Percentiles rank a stretch among this genome's conserved stretches.
phyloP scores from a whole-genome alignment of 192 early-diverging fungal genomes.

The Phlyctochytrium bullatum region DNA sequence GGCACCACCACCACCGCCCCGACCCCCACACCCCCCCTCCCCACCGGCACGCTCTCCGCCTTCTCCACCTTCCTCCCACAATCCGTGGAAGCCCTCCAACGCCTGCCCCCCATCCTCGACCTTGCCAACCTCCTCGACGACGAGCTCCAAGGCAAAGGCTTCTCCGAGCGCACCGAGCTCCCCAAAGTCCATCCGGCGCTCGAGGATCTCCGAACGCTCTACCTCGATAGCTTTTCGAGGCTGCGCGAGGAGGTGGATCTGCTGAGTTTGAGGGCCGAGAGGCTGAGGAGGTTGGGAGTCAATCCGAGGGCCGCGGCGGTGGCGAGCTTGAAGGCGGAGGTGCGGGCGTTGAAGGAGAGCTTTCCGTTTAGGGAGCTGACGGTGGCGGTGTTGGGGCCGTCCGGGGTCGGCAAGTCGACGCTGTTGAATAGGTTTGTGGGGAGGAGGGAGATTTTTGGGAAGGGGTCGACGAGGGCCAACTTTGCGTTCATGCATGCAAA shows the following conservation, averaged over 20 bases:
- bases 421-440: not conserved
- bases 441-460: not conserved
- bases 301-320: not conserved
- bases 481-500: not conserved
- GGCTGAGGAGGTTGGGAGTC: not conserved
- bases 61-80: no score
- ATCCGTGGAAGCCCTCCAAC: no score
- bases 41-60: no score
- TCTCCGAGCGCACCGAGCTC: not conserved
- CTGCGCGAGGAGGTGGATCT: not conserved
- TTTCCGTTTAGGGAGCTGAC: not conserved
- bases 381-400: not conserved
- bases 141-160: not conserved
- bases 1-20: no score
- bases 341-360: not conserved
- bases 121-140: not conserved
- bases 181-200: not conserved
- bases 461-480: not conserved
- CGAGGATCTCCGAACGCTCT: not conserved
- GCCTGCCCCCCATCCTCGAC: not conserved
- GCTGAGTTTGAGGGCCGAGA: not conserved
- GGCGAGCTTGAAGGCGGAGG: not conserved
- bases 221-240: not conserved
- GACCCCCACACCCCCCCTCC: no score
- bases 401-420: not conserved